Conservation (phyloP, 352 stramenopile species). For the Globisporangium spinosum region DNA sequence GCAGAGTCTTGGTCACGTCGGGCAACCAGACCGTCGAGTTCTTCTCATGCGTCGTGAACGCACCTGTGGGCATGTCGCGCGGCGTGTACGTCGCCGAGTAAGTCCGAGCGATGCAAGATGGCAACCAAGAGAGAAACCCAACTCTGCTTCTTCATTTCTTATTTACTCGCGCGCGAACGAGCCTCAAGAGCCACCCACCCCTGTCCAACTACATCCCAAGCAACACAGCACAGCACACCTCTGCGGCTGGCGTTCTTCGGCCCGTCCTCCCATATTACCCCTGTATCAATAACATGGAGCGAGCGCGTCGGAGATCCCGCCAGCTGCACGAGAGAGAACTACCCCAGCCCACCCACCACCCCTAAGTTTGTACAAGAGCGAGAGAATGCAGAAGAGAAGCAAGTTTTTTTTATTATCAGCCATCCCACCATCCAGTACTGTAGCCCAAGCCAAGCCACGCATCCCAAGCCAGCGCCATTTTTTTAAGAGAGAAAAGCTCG, state of each 20-base stretch:
- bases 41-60: constrained; percentile 78
- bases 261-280: constrained; percentile 15
- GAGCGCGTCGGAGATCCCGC: neutral
- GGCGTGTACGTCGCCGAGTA: constrained; percentile 71
- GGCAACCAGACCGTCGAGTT: constrained; percentile 86
- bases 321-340: neutral
- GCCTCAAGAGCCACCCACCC: neutral
- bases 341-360: neutral
- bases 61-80: constrained; percentile 39
- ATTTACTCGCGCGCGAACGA: constrained; percentile 14
- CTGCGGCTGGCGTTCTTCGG: neutral
- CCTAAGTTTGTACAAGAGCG: constrained; percentile 21
- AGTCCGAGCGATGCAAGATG: constrained; percentile 8
- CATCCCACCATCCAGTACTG: constrained; percentile 4
- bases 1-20: constrained; percentile 67
- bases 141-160: constrained; percentile 21
- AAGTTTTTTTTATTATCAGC: constrained; percentile 18
- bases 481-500: constrained; percentile 7
- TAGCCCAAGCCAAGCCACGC: constrained; percentile 8
- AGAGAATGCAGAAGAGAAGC: constrained; percentile 14
- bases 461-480: constrained; percentile 12
- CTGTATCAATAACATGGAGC: constrained; percentile 21
- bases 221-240: neutral
- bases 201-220: constrained; percentile 10
- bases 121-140: constrained; percentile 11